Conservation (phyloP, 495 filamentous ascomycete species). For the Pyrenula massariospora region DNA sequence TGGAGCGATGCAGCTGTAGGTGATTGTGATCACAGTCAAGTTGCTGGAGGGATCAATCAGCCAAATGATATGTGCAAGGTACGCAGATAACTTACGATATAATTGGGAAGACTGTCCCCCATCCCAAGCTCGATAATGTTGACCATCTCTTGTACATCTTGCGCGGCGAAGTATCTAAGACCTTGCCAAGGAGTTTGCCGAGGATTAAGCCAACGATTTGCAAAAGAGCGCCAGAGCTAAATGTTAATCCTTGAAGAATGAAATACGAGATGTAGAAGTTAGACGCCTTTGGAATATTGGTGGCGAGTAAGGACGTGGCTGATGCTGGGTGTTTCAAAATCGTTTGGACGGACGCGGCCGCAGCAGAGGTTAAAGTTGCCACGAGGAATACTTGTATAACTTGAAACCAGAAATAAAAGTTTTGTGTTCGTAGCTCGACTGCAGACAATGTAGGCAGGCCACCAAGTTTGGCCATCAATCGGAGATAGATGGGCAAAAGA, state of each 20-base stretch:
- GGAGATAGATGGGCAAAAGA: constrained; percentile 75
- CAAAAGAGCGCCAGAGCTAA: constrained; percentile 62
- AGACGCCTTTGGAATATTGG: constrained; percentile 65
- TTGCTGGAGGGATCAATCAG: constrained; percentile 2
- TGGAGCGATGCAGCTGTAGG: constrained; percentile 84
- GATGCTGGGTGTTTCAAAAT: constrained; percentile 53
- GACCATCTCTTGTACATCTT: constrained; percentile 62
- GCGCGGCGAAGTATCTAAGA: constrained; percentile 63
- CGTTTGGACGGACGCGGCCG: constrained; percentile 36
- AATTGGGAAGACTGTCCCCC: constrained; percentile 79
- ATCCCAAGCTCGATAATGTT: constrained; percentile 52
- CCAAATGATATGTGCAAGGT: neutral
- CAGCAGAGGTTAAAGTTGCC: constrained; percentile 64
- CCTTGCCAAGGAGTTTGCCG: constrained; percentile 62
- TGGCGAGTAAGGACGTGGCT: constrained; percentile 55
- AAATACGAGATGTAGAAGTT: constrained; percentile 97
- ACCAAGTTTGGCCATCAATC: constrained; percentile 62
- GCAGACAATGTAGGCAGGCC: constrained; percentile 67
- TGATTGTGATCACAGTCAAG: constrained; percentile 42
- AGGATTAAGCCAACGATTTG: constrained; percentile 70
- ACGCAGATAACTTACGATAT: neutral
- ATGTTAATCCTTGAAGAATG: constrained; percentile 81
- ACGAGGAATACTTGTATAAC: constrained; percentile 92
- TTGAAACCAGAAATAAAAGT: constrained; percentile 90
- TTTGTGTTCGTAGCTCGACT: constrained; percentile 80